These are phyloP conservation scores for Hanseniaspora mollemarum DNA, from an alignment of 805 yeast species.

Conservation along the genomic window DNA sequence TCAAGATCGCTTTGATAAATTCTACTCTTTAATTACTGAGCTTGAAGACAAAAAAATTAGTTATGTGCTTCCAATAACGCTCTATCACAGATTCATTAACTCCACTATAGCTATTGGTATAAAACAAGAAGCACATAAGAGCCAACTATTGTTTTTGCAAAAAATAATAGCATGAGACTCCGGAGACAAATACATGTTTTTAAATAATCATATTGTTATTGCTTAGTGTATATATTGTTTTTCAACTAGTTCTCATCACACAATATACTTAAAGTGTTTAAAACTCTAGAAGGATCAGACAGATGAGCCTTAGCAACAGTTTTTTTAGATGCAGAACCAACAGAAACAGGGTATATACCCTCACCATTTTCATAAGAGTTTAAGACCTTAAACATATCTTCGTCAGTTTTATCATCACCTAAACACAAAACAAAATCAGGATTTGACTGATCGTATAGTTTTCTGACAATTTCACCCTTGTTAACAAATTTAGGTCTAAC, in stretches of 20 bases:
- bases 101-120: neutral
- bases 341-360: constrained; percentile 76
- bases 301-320: constrained; percentile 80
- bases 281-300: constrained; percentile 69
- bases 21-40: neutral
- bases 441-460: constrained; percentile 34
- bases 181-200: too few relatives aligned
- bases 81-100: neutral
- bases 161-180: neutral
- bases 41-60: neutral
- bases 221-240: neutral
- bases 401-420: constrained; percentile 96
- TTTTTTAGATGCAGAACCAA: constrained; percentile 80
- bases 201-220: too few relatives aligned
- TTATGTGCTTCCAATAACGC: neutral
- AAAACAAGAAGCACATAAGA: neutral
- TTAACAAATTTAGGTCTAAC: constrained; percentile 92
- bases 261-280: constrained; percentile 70
- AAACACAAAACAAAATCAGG: constrained; percentile 82
- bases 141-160: neutral
- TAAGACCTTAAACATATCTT: constrained; percentile 85
- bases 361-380: constrained; percentile 42
- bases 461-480: constrained; percentile 88
- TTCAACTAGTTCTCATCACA: constrained; percentile 25
- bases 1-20: constrained; percentile 2